These are phyloP conservation scores for Boletus fagicola DNA, from an alignment of 768 basidiomycete species.

Conservation along the genomic window DNA sequence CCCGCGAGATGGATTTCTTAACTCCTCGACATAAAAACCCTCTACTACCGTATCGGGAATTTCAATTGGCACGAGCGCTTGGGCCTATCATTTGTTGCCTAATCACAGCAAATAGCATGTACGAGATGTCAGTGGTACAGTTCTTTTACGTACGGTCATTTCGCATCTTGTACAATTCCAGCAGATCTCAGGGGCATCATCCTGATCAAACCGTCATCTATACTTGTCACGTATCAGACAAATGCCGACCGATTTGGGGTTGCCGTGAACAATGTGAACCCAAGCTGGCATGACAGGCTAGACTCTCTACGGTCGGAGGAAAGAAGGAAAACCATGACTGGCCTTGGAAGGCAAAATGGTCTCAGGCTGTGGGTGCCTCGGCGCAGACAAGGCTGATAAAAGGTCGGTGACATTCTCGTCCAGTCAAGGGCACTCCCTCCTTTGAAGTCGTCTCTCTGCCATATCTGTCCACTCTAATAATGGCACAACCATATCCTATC, in stretches of 20 bases:
- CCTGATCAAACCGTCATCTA: not conserved
- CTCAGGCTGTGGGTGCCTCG: not conserved
- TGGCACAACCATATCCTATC: slow-evolving; percentile 15
- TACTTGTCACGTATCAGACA: not conserved
- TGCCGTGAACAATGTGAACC: not conserved
- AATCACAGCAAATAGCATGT: too few relatives aligned
- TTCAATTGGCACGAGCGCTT: not conserved
- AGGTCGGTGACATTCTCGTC: not conserved
- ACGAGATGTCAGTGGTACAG: too few relatives aligned
- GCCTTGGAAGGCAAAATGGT: not conserved
- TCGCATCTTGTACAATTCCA: not conserved
- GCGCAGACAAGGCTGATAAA: not conserved
- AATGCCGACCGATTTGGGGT: not conserved
- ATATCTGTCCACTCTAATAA: not conserved
- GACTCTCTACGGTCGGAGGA: not conserved
- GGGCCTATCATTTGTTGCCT: not conserved
- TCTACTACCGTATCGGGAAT: too few relatives aligned
- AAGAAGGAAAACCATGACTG: not conserved
- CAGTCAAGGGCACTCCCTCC: not conserved
- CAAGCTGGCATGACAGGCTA: not conserved
- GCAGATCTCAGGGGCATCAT: not conserved
- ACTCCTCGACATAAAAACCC: too few relatives aligned
- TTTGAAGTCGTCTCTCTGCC: not conserved
- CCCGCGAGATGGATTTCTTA: too few relatives aligned
- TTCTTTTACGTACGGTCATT: not conserved